phyloP scores from a whole-genome alignment of 1,139 yeast genomes.

The Taiozyma onychis region DNA sequence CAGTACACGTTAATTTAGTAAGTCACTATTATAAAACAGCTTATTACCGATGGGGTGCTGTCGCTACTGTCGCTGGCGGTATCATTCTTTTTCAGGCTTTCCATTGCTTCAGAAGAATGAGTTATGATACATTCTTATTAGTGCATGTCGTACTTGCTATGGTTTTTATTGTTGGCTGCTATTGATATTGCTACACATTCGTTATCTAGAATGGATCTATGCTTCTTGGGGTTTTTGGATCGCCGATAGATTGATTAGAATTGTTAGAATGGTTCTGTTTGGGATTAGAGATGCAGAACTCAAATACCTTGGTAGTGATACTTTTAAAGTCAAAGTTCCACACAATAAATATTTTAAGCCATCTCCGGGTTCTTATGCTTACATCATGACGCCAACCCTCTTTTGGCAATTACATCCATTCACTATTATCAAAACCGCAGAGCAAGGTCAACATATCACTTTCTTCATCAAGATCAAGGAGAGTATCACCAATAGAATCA shows the following conservation, averaged over 20 bases:
- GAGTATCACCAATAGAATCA: slow-evolving; percentile 35
- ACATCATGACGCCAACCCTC: slow-evolving; percentile 35
- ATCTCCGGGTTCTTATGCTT: slow-evolving; percentile 30
- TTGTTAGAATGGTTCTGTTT: slow-evolving; percentile 22
- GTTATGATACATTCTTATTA: slow-evolving; percentile 55
- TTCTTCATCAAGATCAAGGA: slow-evolving; percentile 38
- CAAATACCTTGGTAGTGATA: slow-evolving; percentile 41
- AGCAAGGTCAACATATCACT: slow-evolving; percentile 29
- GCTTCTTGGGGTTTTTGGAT: slow-evolving; percentile 26
- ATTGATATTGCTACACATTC: slow-evolving; percentile 46
- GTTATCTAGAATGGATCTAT: slow-evolving; percentile 39
- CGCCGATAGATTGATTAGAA: slow-evolving; percentile 26
- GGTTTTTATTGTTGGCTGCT: slow-evolving; percentile 46
- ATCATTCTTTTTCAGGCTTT: slow-evolving; percentile 39
- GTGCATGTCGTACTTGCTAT: slow-evolving; percentile 49
- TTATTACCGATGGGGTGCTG: slow-evolving; percentile 40
- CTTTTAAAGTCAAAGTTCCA: slow-evolving; percentile 25
- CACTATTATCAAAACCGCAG: slow-evolving; percentile 29
- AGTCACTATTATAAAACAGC: slow-evolving; percentile 22
- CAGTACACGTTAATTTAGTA: too few relatives aligned
- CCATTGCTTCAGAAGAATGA: slow-evolving; percentile 38
- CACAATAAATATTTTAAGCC: slow-evolving; percentile 36
- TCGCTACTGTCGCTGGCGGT: slow-evolving; percentile 35
- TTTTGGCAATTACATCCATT: slow-evolving; percentile 56
- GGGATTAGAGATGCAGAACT: slow-evolving; percentile 34